A percentile compares a stretch with the other conserved stretches of the same genome.
These are phyloP conservation scores for Mortierella sp. DNA, from an alignment of 371 early-diverging fungal species.

Conservation along the genomic window DNA sequence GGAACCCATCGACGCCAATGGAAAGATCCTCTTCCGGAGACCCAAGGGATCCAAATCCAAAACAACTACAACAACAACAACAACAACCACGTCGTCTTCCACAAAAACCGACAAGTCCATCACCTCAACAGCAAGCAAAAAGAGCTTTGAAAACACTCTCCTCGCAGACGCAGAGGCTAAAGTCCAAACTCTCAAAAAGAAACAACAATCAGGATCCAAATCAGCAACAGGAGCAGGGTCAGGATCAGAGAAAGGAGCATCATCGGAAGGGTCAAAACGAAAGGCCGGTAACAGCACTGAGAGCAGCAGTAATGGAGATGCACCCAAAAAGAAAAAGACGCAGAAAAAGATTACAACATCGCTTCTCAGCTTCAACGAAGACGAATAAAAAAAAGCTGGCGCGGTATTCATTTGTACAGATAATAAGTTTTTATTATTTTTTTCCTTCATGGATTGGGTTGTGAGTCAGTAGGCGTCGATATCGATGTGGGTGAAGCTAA, in stretches of 20 bases:
- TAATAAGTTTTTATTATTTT: slow-evolving; percentile 2
- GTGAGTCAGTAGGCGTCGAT: slow-evolving; percentile 8
- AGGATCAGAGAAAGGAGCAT: neutral
- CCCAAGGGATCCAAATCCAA: slow-evolving; percentile 36
- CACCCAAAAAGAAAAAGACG: slow-evolving; percentile 52
- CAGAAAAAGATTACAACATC: slow-evolving; percentile 31
- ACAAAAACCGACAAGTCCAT: neutral
- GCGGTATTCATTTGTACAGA: neutral
- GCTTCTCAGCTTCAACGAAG: slow-evolving; percentile 47
- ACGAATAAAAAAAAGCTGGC: slow-evolving; percentile 21
- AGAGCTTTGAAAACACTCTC: slow-evolving; percentile 39
- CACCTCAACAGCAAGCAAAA: slow-evolving; percentile 11
- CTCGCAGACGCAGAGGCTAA: slow-evolving; percentile 27
- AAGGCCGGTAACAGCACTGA: neutral
- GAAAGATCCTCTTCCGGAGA: slow-evolving; percentile 48
- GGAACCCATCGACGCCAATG: slow-evolving; percentile 41
- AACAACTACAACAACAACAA: neutral
- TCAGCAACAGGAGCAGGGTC: neutral
- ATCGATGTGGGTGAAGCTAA: slow-evolving; percentile 6
- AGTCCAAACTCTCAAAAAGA: slow-evolving; percentile 26
- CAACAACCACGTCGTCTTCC: neutral
- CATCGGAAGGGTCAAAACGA: slow-evolving; percentile 6
- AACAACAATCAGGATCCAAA: slow-evolving; percentile 17
- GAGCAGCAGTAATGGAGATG: neutral
- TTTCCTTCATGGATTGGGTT: slow-evolving; percentile 8